phyloP scores from a whole-genome alignment of 768 basidiomycete genomes.

The Bullera alba region DNA sequence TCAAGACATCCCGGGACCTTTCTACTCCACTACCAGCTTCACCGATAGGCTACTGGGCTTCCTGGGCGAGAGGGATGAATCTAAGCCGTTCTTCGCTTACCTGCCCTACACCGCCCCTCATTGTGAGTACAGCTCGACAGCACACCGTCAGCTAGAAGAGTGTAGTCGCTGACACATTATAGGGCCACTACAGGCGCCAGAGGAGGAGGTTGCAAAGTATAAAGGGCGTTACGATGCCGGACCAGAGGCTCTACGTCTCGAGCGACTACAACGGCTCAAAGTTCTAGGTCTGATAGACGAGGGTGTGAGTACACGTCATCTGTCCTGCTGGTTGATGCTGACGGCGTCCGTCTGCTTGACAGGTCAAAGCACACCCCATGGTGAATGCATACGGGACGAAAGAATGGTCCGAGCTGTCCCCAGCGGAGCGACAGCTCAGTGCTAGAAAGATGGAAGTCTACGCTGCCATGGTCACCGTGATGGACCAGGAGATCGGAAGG shows the following conservation, averaged over 20 bases:
- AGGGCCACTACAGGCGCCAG: conserved; percentile 34
- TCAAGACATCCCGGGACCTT: conserved; percentile 23
- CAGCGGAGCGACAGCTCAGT: conserved; percentile 22
- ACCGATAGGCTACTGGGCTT: conserved; percentile 16
- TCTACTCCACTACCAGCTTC: conserved; percentile 35
- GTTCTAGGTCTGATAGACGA: conserved; percentile 25
- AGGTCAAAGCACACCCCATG: conserved; percentile 28
- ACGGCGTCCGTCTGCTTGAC: no score
- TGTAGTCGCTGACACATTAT: no score
- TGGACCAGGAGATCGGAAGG: conserved; percentile 37
- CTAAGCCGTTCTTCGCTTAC: conserved; percentile 41
- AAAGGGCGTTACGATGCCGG: conserved; percentile 37
- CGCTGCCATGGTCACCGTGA: conserved; percentile 35
- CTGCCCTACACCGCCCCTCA: conserved; percentile 41
- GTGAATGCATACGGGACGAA: conserved; percentile 20
- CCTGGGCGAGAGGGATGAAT: conserved; percentile 13
- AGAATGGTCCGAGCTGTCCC: conserved; percentile 27
- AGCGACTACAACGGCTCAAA: conserved; percentile 27
- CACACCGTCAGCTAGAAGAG: no score
- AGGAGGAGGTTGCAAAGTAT: conserved; percentile 28
- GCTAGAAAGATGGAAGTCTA: conserved; percentile 35
- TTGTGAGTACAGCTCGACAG: conserved; percentile 12
- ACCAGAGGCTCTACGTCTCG: conserved; percentile 28
- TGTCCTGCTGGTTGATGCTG: not conserved
- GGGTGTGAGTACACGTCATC: conserved; percentile 10